These are phyloP conservation scores for Pelargonium nanum DNA, from an alignment of 345 rosid genomes.

Conservation along the genomic window DNA sequence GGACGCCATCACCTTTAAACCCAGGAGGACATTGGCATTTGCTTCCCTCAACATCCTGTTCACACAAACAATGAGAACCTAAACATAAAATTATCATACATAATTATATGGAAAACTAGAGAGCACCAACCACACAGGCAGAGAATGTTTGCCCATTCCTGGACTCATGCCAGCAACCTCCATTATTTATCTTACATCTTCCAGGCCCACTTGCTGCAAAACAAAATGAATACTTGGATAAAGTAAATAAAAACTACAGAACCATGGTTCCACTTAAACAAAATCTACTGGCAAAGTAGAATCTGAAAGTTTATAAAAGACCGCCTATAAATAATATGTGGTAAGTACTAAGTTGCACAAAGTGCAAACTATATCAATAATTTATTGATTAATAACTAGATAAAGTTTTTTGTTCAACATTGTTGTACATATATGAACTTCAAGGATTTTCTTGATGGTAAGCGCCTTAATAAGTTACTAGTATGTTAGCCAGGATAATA, in stretches of 20 bases:
- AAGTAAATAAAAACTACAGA: neutral
- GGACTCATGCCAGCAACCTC: constrained; percentile 67
- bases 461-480: no score
- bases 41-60: constrained; percentile 24
- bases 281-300: no score
- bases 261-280: no score
- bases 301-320: no score
- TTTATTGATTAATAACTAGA: no score
- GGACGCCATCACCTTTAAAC: constrained; percentile 30
- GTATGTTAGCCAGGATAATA: no score
- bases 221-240: constrained; percentile 3
- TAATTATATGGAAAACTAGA: constrained; percentile 1
- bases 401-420: no score
- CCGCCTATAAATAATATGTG: no score
- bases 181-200: constrained; percentile 55
- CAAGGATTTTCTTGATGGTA: no score
- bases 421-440: no score
- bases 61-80: constrained; percentile 9
- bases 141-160: constrained; percentile 44
- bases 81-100: constrained; percentile 7
- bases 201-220: constrained; percentile 56
- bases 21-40: constrained; percentile 32
- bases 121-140: constrained; percentile 60
- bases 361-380: no score
- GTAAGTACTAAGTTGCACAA: no score